phyloP scores from a whole-genome alignment of 2,329 filamentous ascomycete genomes.

The Trichoderma sp. region DNA sequence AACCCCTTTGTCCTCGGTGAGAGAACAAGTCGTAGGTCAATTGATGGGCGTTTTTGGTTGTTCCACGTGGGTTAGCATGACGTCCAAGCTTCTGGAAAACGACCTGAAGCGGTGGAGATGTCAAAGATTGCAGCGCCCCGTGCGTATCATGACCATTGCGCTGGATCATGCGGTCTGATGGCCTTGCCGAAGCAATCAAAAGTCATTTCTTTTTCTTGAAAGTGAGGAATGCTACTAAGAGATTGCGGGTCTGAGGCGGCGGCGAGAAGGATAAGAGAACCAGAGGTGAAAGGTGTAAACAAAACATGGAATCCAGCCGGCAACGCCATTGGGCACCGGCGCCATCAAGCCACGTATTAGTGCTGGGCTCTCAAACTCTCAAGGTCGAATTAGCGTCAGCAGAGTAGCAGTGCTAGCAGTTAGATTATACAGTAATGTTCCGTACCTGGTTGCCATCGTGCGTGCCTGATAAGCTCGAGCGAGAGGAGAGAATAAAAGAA shows the following conservation, averaged over 20 bases:
- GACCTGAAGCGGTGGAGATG: not conserved
- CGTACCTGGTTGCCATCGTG: not conserved
- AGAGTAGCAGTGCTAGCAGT: not conserved
- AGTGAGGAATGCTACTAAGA: not conserved
- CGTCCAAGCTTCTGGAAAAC: conserved; percentile 12
- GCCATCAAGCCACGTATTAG: conserved; percentile 5
- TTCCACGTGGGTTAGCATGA: conserved; percentile 9
- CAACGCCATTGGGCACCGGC: conserved; percentile 1
- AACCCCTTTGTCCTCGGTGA: conserved; percentile 5
- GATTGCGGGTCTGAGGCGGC: not conserved
- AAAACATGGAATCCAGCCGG: not conserved
- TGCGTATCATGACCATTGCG: not conserved
- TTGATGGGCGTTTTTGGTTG: not conserved
- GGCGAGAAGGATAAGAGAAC: not conserved
- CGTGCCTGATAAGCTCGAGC: not conserved
- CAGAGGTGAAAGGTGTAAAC: not conserved
- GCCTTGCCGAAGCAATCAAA: not conserved
- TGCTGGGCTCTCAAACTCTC: not conserved
- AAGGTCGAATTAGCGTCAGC: not conserved
- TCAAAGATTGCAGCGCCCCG: not conserved
- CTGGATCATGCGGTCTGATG: not conserved
- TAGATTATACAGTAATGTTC: not conserved
- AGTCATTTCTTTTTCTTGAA: not conserved
- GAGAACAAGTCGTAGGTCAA: conserved; percentile 1
- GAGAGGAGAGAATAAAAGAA: not conserved